Base-by-base conservation (phyloP, 306 rosid species). In the Gastrolobium bilobum region DNA sequence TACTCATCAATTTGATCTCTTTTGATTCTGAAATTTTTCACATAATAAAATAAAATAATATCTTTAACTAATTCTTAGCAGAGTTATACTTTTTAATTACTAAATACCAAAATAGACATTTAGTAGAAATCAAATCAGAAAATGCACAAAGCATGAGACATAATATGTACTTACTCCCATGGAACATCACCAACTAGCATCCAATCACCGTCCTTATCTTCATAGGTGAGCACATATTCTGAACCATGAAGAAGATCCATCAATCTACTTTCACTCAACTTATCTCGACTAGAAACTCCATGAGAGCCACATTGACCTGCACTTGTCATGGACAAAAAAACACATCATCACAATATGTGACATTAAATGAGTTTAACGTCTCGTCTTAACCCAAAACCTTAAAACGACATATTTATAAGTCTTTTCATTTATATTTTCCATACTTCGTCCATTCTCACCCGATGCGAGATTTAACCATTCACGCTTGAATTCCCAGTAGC, bases 181-280 rank as follows among this genome's bases (percentile, higher is more conserved):
- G 98, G 97, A 58, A 90, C 98, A 82, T 94, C 98, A 60, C 98
- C 98, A 86, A 94, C 98, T 13, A 95, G 87, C 99, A 95, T 92
- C 99, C 99, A 95, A 67, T 95, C 99, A 10, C 90, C 92, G 81
- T 95, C 99, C 74, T 91, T 92, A 80, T 95, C 99, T 87, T 95
- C 99, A 84, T 90, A 95, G 50, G 99, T 95, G 81, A 91, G 96
- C 71, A 91, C 98, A 85, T 89, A 92, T 86, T 94, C 99, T 64
- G 99, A 91, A 78, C 99, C 95, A 79, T 91, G 93, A 53, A 94
- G 91, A 4, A 94, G 97, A 73, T 94, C 97, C 92, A 89, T 92
- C 84, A 92, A 81, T 43, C 88, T 87, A 48, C 95, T 94, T 85
- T 89, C 94, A 14, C 86, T 89, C 68, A 92, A 53, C 35, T 90